phyloP scores from a whole-genome alignment of 768 basidiomycete genomes.

The Pleurotus pulmonarius region DNA sequence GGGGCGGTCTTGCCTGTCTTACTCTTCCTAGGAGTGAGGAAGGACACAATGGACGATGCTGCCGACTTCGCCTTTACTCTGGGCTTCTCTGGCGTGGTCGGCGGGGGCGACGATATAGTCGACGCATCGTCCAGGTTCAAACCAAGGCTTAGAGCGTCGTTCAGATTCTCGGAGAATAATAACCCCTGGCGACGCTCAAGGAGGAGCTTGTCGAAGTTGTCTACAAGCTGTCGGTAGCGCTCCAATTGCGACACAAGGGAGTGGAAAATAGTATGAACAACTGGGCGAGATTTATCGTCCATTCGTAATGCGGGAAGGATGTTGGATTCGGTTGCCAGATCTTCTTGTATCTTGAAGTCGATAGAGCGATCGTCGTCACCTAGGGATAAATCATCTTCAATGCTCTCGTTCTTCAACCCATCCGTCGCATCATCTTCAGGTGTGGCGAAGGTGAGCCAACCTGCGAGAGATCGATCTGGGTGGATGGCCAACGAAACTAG shows the following conservation, averaged over 20 bases:
- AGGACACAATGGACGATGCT: slow-evolving; percentile 67
- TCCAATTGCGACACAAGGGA: slow-evolving; percentile 81
- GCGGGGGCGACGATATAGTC: slow-evolving; percentile 18
- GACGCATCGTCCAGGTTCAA: slow-evolving; percentile 58
- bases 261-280: slow-evolving; percentile 78
- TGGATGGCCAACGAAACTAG: slow-evolving; percentile 80
- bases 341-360: slow-evolving; percentile 70
- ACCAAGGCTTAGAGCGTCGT: slow-evolving; percentile 77
- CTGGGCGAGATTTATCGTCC: slow-evolving; percentile 70
- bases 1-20: slow-evolving; percentile 33
- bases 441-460: slow-evolving; percentile 78
- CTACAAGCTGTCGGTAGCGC: slow-evolving; percentile 68
- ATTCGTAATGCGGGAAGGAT: slow-evolving; percentile 63
- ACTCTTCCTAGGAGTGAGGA: slow-evolving; percentile 75
- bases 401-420: slow-evolving; percentile 6
- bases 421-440: slow-evolving; percentile 30
- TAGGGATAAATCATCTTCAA: slow-evolving; percentile 13
- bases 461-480: slow-evolving; percentile 79
- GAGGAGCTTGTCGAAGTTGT: slow-evolving; percentile 81
- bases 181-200: slow-evolving; percentile 85
- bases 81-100: slow-evolving; percentile 26
- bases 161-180: slow-evolving; percentile 87
- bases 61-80: slow-evolving; percentile 47
- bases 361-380: slow-evolving; percentile 73
- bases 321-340: slow-evolving; percentile 52